Evolutionary conservation across 2,329 filamentous ascomycete species (phyloP).

Genomic region (Aspergillus sclerotialis): DNA sequence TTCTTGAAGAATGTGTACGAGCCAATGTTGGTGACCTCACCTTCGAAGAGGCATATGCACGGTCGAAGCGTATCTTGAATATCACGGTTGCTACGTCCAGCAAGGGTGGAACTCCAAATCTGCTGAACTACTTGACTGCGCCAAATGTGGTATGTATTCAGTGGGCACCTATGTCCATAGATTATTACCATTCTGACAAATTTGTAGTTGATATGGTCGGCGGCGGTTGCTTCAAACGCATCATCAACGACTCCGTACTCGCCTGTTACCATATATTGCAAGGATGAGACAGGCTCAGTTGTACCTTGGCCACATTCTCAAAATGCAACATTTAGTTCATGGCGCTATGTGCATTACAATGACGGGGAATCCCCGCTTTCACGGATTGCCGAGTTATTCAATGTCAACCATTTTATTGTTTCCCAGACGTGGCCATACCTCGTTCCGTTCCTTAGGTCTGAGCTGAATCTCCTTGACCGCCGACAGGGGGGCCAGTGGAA

Average conservation of each 20-base stretch:
- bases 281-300: conserved; percentile 65
- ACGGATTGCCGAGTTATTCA: conserved; percentile 75
- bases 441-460: conserved; percentile 74
- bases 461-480: conserved; percentile 66
- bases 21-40: conserved; percentile 83
- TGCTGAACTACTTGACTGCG: conserved; percentile 88
- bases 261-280: conserved; percentile 65
- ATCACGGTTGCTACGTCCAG: conserved; percentile 78
- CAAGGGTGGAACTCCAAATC: conserved; percentile 68
- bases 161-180: not conserved
- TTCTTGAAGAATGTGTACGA: conserved; percentile 76
- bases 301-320: conserved; percentile 62
- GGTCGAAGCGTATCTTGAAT: conserved; percentile 80
- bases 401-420: conserved; percentile 92
- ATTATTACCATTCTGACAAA: conserved; percentile 6
- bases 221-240: conserved; percentile 35
- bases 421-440: conserved; percentile 87
- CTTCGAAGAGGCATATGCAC: conserved; percentile 84
- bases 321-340: conserved; percentile 60
- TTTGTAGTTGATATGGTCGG: conserved; percentile 52
- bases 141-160: conserved; percentile 71
- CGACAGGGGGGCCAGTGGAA: conserved; percentile 53
- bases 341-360: conserved; percentile 58
- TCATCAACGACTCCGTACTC: conserved; percentile 58
- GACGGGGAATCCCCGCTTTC: conserved; percentile 62